phyloP scores from a whole-genome alignment of 179 eudicot genomes.

The Silene coronaria region DNA sequence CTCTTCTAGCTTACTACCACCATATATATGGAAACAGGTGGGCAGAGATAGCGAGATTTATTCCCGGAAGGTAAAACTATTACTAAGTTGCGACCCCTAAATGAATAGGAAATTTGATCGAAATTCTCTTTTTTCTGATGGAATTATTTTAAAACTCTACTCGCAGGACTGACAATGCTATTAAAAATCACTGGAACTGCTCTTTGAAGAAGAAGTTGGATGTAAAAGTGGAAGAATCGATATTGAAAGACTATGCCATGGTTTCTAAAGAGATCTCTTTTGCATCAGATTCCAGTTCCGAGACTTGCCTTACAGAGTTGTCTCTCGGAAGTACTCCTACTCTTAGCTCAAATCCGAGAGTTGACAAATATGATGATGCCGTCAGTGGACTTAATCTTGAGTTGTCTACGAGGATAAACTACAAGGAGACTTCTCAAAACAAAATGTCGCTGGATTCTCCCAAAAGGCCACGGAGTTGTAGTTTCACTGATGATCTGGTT shows the following conservation, averaged over 20 bases:
- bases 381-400: conserved; percentile 17
- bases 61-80: conserved; percentile 79
- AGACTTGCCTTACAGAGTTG: conserved; percentile 45
- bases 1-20: conserved; percentile 61
- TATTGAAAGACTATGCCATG: conserved; percentile 13
- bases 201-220: conserved; percentile 59
- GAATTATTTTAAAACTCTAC: not conserved
- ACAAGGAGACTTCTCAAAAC: conserved; percentile 24
- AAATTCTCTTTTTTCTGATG: not conserved
- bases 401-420: conserved; percentile 9
- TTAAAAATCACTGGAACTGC: conserved; percentile 93
- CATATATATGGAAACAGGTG: conserved; percentile 74
- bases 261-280: conserved; percentile 12
- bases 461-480: conserved; percentile 33
- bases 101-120: not conserved
- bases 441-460: conserved; percentile 33
- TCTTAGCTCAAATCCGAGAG: conserved; percentile 19
- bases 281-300: conserved; percentile 21
- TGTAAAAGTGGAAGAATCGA: conserved; percentile 20
- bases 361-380: conserved; percentile 11
- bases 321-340: conserved; percentile 37
- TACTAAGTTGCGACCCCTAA: not conserved
- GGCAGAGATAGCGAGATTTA: conserved; percentile 86
- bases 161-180: conserved; percentile 82
- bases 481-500: conserved; percentile 25